Evolutionary conservation across 2,329 filamentous ascomycete species (phyloP), one percentile per base, ranked within the genome.

Genomic region (Plenodomus tracheiphilus): DNA sequence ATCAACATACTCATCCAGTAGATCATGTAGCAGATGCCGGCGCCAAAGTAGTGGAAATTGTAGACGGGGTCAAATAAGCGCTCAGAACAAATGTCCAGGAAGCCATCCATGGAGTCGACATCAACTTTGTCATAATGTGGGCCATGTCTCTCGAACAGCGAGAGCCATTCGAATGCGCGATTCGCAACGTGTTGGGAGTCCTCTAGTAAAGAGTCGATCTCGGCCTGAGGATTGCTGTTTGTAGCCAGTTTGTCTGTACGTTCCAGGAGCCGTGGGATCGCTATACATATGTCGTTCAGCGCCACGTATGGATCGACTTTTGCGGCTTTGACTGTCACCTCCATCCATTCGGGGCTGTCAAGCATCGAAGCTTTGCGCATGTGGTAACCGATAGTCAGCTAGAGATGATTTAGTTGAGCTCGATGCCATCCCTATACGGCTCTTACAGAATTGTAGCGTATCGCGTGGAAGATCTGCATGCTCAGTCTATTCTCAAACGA

Each of bases 1-100:
- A 72, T 68, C 7, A 71, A 49, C 65, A 71, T 69, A 49, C 59
- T 64, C 65, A 68, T 70, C 64, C 66, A 71, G 55, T 69, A 71
- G 32, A 69, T 66, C 35, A 68, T 53, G 47, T 69, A 70, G 44
- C 65, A 70, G 35, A 68, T 70, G 8, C 64, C 64, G 1, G 64
- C 60, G 41, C 61, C 59, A 22, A 69, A 70, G 43, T 64, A 64
- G 39, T 64, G 55, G 49, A 71, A 72, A 16, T 62, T 50, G 51
- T 64, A 69, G 1, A 68, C 66, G 2, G 55, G 58, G 37, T 66
- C 58, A 51, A 65, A 72, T 1, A 64, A 49, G 8, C 38, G 51
- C 43, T 70, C 65, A 4, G 57, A 20, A 40, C 61, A 66, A 25
- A 68, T 61, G 1, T 55, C 49, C n/a, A 58, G 25, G 43, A 70